phyloP scores from a whole-genome alignment of 441 rosid species.

The Cnidoscolus chayamansa region DNA sequence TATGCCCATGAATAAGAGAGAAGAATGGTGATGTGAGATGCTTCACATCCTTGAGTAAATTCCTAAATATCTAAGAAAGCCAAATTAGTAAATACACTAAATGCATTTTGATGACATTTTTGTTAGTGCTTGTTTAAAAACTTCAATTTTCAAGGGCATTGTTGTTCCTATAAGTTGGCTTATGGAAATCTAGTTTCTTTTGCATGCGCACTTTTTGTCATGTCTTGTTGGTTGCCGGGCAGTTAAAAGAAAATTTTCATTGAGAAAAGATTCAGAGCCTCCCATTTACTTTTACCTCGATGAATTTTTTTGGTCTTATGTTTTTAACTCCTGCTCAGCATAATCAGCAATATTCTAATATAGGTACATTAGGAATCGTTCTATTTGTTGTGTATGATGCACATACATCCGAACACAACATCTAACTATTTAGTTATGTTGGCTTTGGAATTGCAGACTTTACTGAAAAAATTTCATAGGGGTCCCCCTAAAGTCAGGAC shows the following conservation, averaged over 20 bases:
- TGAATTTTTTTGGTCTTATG: background rate
- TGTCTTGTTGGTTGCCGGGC: background rate
- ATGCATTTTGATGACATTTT: background rate
- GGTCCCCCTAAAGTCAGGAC: conserved; percentile 98
- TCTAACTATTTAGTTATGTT: conserved; percentile 20
- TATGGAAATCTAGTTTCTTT: background rate
- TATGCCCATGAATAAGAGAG: background rate
- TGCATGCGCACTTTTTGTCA: background rate
- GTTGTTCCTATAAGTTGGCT: background rate
- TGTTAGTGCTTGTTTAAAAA: background rate
- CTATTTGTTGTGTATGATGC: conserved; percentile 3
- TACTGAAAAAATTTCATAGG: conserved; percentile 84
- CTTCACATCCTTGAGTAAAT: background rate
- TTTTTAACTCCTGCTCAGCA: background rate
- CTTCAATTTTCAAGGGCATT: background rate
- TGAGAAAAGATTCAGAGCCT: background rate
- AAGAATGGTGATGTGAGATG: background rate
- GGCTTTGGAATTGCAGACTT: conserved; percentile 51
- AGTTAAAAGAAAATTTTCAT: background rate
- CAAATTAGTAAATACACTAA: background rate
- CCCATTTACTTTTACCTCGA: background rate
- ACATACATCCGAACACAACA: conserved; percentile 1
- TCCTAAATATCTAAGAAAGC: background rate
- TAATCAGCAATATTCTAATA: background rate
- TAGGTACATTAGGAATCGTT: conserved; percentile 2